These are phyloP conservation scores for Fraxinus dipetala DNA, from an alignment of 305 asterid species.

Conservation along the genomic window DNA sequence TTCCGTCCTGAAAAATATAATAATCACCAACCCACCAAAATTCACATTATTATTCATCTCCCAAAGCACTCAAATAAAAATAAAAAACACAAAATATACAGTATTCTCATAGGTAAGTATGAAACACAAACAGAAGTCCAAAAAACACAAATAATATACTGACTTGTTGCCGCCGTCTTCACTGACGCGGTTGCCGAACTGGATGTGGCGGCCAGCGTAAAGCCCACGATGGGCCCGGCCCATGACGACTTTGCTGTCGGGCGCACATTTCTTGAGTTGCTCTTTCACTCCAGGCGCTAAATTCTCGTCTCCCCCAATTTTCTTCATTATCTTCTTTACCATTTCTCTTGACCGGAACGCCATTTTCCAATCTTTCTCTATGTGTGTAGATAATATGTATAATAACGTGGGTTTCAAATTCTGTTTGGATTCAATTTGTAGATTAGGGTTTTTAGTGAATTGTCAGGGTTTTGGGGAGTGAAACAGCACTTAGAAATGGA, in stretches of 20 bases:
- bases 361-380: slow-evolving; percentile 34
- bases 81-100: slow-evolving; percentile 1
- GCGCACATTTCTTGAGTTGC: slow-evolving; percentile 56
- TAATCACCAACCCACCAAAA: not conserved
- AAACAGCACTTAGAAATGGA: not conserved
- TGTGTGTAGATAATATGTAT: not conserved
- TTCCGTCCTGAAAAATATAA: not conserved
- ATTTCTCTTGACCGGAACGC: slow-evolving; percentile 78
- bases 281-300: slow-evolving; percentile 65
- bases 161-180: slow-evolving; percentile 95
- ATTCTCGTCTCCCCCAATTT: slow-evolving; percentile 78
- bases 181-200: slow-evolving; percentile 84
- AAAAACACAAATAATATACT: slow-evolving; percentile 14
- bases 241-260: slow-evolving; percentile 70
- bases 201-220: slow-evolving; percentile 90
- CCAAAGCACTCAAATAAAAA: not conserved
- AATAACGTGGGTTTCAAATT: not conserved
- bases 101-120: not conserved
- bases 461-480: not conserved
- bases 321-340: slow-evolving; percentile 81
- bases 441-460: not conserved
- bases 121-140: not conserved
- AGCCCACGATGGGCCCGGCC: slow-evolving; percentile 95
- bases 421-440: not conserved
- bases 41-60: not conserved